A percentile compares a stretch with the other conserved stretches of the same genome.
phyloP scores from a whole-genome alignment of 2,329 filamentous ascomycete species.

The Botrytis sinoallii region DNA sequence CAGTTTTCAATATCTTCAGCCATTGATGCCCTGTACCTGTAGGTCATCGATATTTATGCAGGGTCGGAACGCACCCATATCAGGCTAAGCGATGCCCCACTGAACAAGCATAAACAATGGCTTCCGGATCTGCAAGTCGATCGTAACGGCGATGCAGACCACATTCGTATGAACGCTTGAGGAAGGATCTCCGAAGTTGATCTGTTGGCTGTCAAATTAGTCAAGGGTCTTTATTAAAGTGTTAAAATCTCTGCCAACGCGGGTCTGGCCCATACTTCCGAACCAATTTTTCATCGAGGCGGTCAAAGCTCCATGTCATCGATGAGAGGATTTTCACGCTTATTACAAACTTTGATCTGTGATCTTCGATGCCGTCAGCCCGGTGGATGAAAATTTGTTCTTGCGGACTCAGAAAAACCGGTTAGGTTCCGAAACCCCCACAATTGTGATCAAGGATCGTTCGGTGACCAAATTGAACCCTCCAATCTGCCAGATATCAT shows the following conservation, averaged over 20 bases:
- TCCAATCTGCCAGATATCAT: not conserved
- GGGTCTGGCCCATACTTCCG: not conserved
- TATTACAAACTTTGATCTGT: not conserved
- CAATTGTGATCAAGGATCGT: not conserved
- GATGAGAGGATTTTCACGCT: not conserved
- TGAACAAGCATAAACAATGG: not conserved
- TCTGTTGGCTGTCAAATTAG: not conserved
- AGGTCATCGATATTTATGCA: not conserved
- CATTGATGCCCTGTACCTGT: not conserved
- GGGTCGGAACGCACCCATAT: not conserved
- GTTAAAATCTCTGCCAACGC: not conserved
- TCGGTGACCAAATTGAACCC: not conserved
- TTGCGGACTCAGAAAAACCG: not conserved
- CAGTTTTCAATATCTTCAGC: not conserved
- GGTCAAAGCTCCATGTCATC: not conserved
- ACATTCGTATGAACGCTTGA: not conserved
- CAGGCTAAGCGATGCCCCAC: not conserved
- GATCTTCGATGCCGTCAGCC: not conserved
- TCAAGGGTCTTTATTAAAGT: not conserved
- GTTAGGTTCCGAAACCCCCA: not conserved
- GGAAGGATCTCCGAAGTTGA: not conserved
- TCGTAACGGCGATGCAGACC: not conserved
- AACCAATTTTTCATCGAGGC: not conserved
- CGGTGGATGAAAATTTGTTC: not conserved
- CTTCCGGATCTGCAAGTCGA: not conserved